Evolutionary conservation across 257 asterid genomes (phyloP), one percentile per base, ranked within the genome.

Genomic region (Nemophila menziesii): DNA sequence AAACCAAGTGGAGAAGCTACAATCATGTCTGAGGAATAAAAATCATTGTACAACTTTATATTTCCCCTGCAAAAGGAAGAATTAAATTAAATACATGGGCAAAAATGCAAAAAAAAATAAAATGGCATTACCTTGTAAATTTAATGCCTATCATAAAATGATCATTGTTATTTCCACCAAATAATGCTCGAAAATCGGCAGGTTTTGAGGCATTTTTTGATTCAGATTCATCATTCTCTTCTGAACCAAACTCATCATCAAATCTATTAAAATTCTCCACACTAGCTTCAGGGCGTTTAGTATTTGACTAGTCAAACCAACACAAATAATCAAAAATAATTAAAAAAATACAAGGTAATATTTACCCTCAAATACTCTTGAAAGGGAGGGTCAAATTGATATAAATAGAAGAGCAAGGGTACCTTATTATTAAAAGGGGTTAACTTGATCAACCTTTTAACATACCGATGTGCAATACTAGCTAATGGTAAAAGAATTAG

Each of bases 1-100:
- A 89, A 61, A 52, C 85, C 95, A 44, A 89, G 82, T 39, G 98
- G 98, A 58, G 98, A 84, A 55, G 94, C 95, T 68, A 89, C 65
- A 59, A 89, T 77, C 49, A 84, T 56, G 65, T 89, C 98, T n/a
- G 98, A 89, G 1, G 92, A 66, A 64, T 84, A 84, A 67, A 84
- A 84, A 58, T 89, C 95, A 39, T 75, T 77, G 54, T 73, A 89
- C 58, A 80, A 56, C 61, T 71, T 79, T 51, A 79, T 62, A 54
- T 52, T 69, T 51, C 77, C 73, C 93, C 95, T 80, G 36, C 51
- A 65, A 26, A 52, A 51, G 22, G 16, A 49, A 51, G 37, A 48
- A 33, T 18, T 14, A 43, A 33, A 45, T 11, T 14, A 49, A 48
- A 33, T 41, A 11, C 13, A 47, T 38, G 22, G 19, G 8, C 40